Evolutionary conservation across 805 yeast species (phyloP).

Genomic region (Candida railenensis): DNA sequence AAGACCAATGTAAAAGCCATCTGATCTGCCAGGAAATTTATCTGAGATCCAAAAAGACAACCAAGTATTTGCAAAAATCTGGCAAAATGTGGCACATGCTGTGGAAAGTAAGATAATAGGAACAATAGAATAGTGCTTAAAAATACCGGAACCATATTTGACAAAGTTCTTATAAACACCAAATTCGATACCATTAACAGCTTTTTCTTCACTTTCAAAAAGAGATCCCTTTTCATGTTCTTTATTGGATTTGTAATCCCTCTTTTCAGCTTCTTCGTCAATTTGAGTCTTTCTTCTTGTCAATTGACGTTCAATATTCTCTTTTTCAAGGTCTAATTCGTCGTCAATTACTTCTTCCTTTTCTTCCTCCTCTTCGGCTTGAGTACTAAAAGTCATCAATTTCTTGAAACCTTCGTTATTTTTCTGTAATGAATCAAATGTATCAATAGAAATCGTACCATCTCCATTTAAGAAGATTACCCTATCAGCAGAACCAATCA

Average conservation of each 20-base stretch:
- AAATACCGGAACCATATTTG: constrained; percentile 26
- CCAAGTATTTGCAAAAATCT: constrained; percentile 66
- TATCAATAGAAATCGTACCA: constrained; percentile 60
- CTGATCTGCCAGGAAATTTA: constrained; percentile 44
- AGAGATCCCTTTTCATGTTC: constrained; percentile 6
- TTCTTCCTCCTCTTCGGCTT: constrained; percentile 16
- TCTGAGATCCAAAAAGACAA: constrained; percentile 71
- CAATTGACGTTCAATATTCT: constrained; percentile 8
- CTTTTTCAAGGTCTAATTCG: constrained; percentile 11
- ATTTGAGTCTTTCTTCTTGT: constrained; percentile 17
- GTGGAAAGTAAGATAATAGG: constrained; percentile 7
- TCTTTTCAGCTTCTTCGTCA: constrained; percentile 15
- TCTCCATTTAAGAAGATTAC: constrained; percentile 68
- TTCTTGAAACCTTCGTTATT: constrained; percentile 35
- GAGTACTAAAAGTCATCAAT: constrained; percentile 38
- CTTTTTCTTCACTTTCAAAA: constrained; percentile 51
- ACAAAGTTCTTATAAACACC: constrained; percentile 33
- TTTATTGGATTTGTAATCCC: constrained; percentile 12
- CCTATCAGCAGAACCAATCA: constrained; percentile 68
- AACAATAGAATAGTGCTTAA: constrained; percentile 10
- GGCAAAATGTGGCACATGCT: constrained; percentile 46
- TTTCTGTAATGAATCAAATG: constrained; percentile 49
- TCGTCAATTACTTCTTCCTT: constrained; percentile 11
- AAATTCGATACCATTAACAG: constrained; percentile 46
- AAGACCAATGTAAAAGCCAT: constrained; percentile 66